Percentiles rank a stretch among this genome's conserved stretches.
Evolutionary conservation across 371 early-diverging fungal genomes (phyloP).

Genomic region (Rozella allomycis): DNA sequence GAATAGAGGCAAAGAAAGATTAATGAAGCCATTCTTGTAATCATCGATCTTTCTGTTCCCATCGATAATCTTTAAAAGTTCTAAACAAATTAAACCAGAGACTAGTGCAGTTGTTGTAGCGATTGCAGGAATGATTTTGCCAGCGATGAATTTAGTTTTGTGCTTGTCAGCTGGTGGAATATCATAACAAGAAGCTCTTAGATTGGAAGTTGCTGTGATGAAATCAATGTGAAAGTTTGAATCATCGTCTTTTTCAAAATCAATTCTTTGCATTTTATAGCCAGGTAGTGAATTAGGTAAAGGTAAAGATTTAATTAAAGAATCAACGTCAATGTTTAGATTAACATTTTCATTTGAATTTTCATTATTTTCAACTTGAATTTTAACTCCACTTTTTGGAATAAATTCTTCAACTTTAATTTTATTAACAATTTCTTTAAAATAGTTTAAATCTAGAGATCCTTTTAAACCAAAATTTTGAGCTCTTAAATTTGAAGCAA

Average conservation of each 20-base stretch:
- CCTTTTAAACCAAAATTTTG: conserved; percentile 79
- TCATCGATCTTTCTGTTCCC: conserved; percentile 64
- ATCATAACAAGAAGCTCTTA: conserved; percentile 90
- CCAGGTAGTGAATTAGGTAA: conserved; percentile 44
- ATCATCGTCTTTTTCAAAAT: conserved; percentile 96
- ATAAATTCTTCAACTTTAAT: conserved; percentile 62
- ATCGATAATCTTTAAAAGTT: conserved; percentile 40
- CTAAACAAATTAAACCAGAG: conserved; percentile 93
- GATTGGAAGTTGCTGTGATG: conserved; percentile 90
- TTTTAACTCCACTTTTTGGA: conserved; percentile 83
- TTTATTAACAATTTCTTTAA: conserved; percentile 38
- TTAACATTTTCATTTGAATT: conserved; percentile 5
- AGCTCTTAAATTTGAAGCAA: conserved; percentile 85
- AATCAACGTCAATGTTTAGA: conserved; percentile 20
- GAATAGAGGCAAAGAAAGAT: conserved; percentile 96
- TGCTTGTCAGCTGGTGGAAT: conserved; percentile 82
- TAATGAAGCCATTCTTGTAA: conserved; percentile 97
- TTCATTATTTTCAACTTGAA: conserved; percentile 82
- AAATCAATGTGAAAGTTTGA: conserved; percentile 98
- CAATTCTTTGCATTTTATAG: conserved; percentile 54
- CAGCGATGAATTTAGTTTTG: conserved; percentile 97
- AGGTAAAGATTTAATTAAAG: conserved; percentile 42
- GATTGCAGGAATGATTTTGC: conserved; percentile 99
- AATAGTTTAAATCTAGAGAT: conserved; percentile 35
- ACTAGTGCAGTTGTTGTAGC: conserved; percentile 99